Percentiles rank a stretch among this genome's conserved stretches.
Evolutionary conservation across 495 filamentous ascomycete genomes (phyloP).

Genomic region (Aspergillus affinis): DNA sequence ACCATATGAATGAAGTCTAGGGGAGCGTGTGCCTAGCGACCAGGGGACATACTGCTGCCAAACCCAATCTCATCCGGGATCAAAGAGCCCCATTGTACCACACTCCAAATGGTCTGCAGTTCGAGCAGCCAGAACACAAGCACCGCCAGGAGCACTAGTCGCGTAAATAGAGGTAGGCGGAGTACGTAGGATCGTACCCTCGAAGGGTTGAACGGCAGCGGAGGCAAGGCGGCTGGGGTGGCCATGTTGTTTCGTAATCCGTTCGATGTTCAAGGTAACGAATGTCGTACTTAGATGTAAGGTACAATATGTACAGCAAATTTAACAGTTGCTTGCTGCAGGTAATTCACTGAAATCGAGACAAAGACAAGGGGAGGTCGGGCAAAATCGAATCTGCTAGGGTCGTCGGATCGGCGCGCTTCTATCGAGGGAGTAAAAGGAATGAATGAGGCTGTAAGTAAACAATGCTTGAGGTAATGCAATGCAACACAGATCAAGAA

Average conservation of each 20-base stretch:
- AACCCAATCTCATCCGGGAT: constrained; percentile 73
- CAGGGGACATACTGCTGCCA: constrained; percentile 63
- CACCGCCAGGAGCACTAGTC: constrained; percentile 68
- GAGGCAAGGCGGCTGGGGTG: constrained; percentile 42
- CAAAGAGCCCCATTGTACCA: constrained; percentile 73
- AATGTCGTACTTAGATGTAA: not conserved
- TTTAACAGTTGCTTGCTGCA: not conserved
- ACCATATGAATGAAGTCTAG: not conserved
- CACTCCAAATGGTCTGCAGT: constrained; percentile 63
- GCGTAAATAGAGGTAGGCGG: constrained; percentile 85
- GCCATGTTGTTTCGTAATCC: constrained; percentile 28
- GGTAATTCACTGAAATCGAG: not conserved
- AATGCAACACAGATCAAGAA: not conserved
- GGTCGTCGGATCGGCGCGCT: constrained; percentile 1
- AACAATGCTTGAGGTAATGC: not conserved
- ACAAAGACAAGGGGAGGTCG: not conserved
- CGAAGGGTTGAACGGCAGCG: constrained; percentile 50
- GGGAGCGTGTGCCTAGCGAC: not conserved
- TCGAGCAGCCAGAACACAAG: constrained; percentile 65
- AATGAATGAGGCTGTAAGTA: not conserved
- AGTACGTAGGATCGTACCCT: constrained; percentile 68
- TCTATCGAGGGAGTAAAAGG: constrained; percentile 7
- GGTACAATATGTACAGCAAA: not conserved
- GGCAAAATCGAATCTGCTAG: not conserved
- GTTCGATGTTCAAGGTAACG: not conserved